A percentile compares a stretch with the other conserved stretches of the same genome.
These are phyloP conservation scores for Tulasnella sp. DNA, from an alignment of 768 basidiomycete genomes.

Conservation along the genomic window DNA sequence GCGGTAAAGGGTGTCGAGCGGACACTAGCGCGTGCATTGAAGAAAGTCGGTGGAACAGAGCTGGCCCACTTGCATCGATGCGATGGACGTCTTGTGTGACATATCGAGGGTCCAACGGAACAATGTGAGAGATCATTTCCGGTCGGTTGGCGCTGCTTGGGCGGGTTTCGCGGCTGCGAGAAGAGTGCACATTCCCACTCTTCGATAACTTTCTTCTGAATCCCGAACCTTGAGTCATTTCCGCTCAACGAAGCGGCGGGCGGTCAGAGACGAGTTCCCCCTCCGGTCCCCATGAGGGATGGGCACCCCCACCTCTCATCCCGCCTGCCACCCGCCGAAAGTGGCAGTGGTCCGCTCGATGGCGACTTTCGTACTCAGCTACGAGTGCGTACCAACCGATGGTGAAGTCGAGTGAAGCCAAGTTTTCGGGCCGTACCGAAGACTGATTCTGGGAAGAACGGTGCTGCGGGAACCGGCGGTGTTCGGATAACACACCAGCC, in stretches of 20 bases:
- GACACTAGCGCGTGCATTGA: background rate
- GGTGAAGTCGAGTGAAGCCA: background rate
- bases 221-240: background rate
- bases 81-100: background rate
- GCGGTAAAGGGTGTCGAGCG: background rate
- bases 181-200: background rate
- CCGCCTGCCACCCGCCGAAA: background rate
- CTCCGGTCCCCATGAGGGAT: background rate
- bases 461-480: conserved; percentile 5
- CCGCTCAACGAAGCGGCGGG: background rate
- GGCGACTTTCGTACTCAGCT: background rate
- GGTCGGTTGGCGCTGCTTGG: background rate
- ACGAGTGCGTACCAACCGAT: background rate
- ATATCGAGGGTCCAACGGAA: background rate
- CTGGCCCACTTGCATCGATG: background rate
- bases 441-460: conserved; percentile 2
- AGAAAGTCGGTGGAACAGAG: background rate
- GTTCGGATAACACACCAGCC: background rate
- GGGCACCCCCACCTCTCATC: background rate
- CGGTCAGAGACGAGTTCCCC: background rate
- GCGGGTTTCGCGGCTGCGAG: background rate
- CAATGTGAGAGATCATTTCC: background rate
- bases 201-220: background rate
- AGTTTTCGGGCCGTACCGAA: background rate
- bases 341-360: background rate